phyloP scores from a whole-genome alignment of 1,284 basidiomycete genomes.

The Ceratobasidium sp. region DNA sequence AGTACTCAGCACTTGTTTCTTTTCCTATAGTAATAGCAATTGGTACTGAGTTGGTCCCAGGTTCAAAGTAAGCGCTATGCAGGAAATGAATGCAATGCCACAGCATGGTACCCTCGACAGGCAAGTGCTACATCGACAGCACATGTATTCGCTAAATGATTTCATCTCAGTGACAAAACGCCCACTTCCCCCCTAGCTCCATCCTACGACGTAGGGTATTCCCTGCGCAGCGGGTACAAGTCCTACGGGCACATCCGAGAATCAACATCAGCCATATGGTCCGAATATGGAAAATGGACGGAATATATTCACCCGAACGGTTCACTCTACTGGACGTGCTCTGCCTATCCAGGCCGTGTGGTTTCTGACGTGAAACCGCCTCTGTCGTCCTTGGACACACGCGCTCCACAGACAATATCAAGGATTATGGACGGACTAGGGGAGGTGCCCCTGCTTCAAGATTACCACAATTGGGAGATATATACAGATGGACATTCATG shows the following conservation, averaged over 20 bases:
- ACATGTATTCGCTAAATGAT: too few relatives aligned
- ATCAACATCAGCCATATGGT: not conserved
- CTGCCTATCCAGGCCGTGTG: not conserved
- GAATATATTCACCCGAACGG: slow-evolving; percentile 11
- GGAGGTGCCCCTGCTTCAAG: not conserved
- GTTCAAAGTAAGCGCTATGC: too few relatives aligned
- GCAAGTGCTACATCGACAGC: too few relatives aligned
- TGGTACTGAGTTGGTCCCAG: too few relatives aligned
- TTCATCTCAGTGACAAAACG: too few relatives aligned
- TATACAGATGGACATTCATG: slow-evolving; percentile 6
- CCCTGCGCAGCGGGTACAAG: too few relatives aligned
- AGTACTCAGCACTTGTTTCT: too few relatives aligned
- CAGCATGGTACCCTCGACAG: too few relatives aligned
- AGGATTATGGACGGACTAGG: not conserved
- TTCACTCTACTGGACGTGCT: slow-evolving; percentile 15
- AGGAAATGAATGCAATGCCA: too few relatives aligned
- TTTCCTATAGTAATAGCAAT: too few relatives aligned
- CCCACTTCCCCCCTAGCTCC: too few relatives aligned
- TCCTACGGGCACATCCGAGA: not conserved
- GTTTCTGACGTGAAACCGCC: slow-evolving; percentile 7
- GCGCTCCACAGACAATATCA: not conserved
- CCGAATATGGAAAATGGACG: not conserved
- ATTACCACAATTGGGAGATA: slow-evolving; percentile 8
- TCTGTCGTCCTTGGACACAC: not conserved
- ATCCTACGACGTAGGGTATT: too few relatives aligned